These are phyloP conservation scores for Rhodotorula sp. DNA, from an alignment of 1,284 basidiomycete species.

Conservation along the genomic window DNA sequence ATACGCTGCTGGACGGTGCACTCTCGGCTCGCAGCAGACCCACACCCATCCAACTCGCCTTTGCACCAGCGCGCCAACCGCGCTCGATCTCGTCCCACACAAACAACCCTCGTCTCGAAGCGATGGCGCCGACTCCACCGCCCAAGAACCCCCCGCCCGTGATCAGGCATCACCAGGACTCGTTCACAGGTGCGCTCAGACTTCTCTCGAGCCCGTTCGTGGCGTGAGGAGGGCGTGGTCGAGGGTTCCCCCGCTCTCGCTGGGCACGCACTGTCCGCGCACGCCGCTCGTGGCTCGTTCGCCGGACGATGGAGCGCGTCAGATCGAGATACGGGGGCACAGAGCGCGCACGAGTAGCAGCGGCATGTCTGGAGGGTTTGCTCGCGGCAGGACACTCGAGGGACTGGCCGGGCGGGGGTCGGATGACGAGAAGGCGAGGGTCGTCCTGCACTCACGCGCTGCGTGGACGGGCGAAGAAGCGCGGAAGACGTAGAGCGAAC, in stretches of 20 bases:
- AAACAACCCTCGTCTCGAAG: background rate
- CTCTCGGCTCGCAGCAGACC: background rate
- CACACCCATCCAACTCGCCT: background rate
- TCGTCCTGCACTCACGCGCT: background rate
- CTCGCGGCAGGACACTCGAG: too few species aligned
- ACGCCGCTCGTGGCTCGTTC: background rate
- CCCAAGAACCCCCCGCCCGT: conserved; percentile 22
- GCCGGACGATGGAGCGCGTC: too few species aligned
- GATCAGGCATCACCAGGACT: conserved; percentile 35
- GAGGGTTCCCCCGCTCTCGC: background rate
- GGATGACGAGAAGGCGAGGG: background rate
- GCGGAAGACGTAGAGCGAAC: too few species aligned
- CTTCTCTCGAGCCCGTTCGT: background rate
- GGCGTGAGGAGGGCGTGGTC: too few species aligned
- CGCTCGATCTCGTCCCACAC: background rate
- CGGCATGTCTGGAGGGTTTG: background rate
- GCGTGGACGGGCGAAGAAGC: background rate
- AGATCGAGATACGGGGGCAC: background rate
- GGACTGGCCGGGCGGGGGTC: background rate
- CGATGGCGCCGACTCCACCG: conserved; percentile 28
- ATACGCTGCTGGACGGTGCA: too few species aligned
- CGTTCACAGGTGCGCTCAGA: conserved; percentile 33
- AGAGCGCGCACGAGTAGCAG: background rate
- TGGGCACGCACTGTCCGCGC: background rate
- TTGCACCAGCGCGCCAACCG: too few species aligned